Conservation (phyloP, 768 basidiomycete genomes). For the Suillus ampliporus region DNA sequence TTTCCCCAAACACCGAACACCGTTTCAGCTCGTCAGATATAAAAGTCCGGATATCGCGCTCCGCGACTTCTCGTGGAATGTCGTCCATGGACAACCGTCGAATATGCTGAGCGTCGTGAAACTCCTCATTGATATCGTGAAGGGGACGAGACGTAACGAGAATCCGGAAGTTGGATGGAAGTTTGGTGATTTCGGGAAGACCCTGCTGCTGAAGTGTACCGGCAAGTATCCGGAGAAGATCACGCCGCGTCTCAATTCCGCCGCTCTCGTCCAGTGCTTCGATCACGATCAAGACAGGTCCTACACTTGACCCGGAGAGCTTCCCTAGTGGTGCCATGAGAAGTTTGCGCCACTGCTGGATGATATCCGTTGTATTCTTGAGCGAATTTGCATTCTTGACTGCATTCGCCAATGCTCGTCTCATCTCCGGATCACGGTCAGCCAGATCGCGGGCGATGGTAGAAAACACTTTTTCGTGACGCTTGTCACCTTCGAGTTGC, state of each 20-base stretch:
- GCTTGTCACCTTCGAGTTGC: not conserved
- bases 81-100: not conserved
- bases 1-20: not conserved
- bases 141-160: conserved; percentile 18
- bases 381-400: not conserved
- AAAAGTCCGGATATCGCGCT: conserved; percentile 4
- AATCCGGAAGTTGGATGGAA: conserved; percentile 10
- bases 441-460: conserved; percentile 1
- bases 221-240: conserved; percentile 18
- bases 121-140: not conserved
- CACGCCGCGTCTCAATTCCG: not conserved
- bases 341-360: conserved; percentile 21
- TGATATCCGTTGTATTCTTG: not conserved
- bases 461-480: not conserved
- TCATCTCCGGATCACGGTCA: not conserved
- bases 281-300: conserved; percentile 29
- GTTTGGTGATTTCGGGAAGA: not conserved
- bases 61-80: not conserved
- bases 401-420: not conserved
- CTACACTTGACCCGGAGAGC: conserved; percentile 12
- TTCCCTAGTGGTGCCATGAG: conserved; percentile 20
- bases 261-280: conserved; percentile 30
- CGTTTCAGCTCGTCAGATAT: not conserved
- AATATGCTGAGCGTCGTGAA: not conserved
- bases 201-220: not conserved